Evolutionary conservation across 2,329 filamentous ascomycete species (phyloP).

Genomic region (Alternaria sp.): DNA sequence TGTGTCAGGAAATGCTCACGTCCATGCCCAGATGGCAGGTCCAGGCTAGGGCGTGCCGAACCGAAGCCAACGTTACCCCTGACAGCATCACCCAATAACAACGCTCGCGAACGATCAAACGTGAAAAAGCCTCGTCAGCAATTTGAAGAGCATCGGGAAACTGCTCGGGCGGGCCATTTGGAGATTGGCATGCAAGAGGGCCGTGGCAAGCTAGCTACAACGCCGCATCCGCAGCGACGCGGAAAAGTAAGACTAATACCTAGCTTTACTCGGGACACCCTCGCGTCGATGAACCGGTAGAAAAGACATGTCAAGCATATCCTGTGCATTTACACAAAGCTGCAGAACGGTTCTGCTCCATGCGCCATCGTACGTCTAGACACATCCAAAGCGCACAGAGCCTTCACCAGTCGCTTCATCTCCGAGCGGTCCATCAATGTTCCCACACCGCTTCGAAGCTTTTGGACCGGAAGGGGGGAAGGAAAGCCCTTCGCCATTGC

Average conservation of each 20-base stretch:
- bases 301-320: constrained; percentile 2
- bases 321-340: constrained; percentile 7
- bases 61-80: constrained; percentile 31
- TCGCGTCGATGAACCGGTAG: not conserved
- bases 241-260: not conserved
- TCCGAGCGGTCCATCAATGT: not conserved
- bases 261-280: not conserved
- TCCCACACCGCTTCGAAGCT: constrained; percentile 4
- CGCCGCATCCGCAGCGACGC: not conserved
- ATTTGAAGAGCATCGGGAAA: constrained; percentile 20
- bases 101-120: constrained; percentile 13
- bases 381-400: constrained; percentile 11
- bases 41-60: constrained; percentile 39
- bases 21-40: constrained; percentile 16
- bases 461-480: constrained; percentile 3
- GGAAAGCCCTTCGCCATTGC: not conserved
- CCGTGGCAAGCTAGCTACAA: constrained; percentile 9
- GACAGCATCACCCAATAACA: constrained; percentile 25
- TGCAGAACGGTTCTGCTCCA: constrained; percentile 6
- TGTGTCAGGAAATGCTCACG: constrained; percentile 33
- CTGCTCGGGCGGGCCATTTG: constrained; percentile 9
- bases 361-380: constrained; percentile 1
- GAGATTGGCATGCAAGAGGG: constrained; percentile 12
- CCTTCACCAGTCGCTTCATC: constrained; percentile 6
- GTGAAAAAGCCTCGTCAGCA: constrained; percentile 31